Percentiles rank a stretch among this genome's conserved stretches.
phyloP scores from a whole-genome alignment of 129 eudicot genomes.

The Arctium lappa region DNA sequence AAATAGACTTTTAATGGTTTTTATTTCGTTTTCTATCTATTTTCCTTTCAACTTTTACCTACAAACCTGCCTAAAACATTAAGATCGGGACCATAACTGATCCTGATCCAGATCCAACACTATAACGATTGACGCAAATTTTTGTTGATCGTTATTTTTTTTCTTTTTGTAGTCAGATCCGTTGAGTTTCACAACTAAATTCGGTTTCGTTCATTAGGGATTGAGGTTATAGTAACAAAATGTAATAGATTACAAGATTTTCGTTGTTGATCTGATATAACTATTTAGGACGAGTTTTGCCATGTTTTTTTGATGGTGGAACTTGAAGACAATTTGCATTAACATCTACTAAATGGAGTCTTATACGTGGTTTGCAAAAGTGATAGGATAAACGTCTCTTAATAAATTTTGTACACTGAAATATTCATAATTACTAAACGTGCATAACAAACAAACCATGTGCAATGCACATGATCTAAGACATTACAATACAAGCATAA shows the following conservation, averaged over 20 bases:
- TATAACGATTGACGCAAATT: background rate
- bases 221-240: background rate
- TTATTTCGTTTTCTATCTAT: background rate
- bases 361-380: background rate
- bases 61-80: background rate
- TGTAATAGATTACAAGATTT: no score
- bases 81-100: background rate
- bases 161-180: background rate
- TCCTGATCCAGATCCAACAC: background rate
- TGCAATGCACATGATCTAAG: background rate
- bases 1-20: conserved; percentile 3
- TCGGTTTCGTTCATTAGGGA: background rate
- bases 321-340: background rate
- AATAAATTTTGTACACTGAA: background rate
- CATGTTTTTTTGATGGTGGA: background rate
- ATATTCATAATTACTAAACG: no score
- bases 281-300: background rate
- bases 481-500: background rate
- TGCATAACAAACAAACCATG: background rate
- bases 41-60: background rate
- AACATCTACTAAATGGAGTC: background rate
- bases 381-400: background rate
- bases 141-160: background rate
- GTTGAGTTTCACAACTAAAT: no score
- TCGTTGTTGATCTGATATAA: no score